phyloP scores from a whole-genome alignment of 2,329 filamentous ascomycete genomes.

The Tolypocladium nubicola region DNA sequence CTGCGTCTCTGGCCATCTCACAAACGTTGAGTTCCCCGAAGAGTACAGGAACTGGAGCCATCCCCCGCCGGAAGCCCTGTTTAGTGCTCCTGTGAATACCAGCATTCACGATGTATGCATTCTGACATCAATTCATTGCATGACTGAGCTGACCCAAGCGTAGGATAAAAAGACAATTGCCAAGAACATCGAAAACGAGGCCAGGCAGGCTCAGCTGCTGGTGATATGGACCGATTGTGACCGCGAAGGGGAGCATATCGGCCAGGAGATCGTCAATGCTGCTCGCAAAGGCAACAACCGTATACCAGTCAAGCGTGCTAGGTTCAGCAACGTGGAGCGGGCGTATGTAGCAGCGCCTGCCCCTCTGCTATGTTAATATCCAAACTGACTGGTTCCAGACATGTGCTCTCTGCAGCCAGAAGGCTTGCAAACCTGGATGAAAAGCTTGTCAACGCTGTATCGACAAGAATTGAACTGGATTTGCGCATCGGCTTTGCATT shows the following conservation, averaged over 20 bases:
- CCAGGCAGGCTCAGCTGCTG: slow-evolving; percentile 58
- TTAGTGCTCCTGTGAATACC: slow-evolving; percentile 66
- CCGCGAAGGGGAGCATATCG: slow-evolving; percentile 93
- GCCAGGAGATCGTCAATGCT: slow-evolving; percentile 76
- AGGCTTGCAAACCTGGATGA: slow-evolving; percentile 72
- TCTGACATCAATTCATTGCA: background rate
- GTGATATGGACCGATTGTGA: slow-evolving; percentile 99
- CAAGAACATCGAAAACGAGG: slow-evolving; percentile 73
- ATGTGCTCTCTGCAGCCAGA: slow-evolving; percentile 75
- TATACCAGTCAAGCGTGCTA: slow-evolving; percentile 75
- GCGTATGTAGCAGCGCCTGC: slow-evolving; percentile 42
- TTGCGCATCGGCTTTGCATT: slow-evolving; percentile 87
- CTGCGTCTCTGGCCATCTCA: slow-evolving; percentile 81
- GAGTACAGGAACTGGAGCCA: slow-evolving; percentile 72
- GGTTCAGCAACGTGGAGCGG: slow-evolving; percentile 92
- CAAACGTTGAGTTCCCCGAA: slow-evolving; percentile 62
- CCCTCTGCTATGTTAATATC: background rate
- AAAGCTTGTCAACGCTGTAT: slow-evolving; percentile 75
- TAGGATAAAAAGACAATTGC: slow-evolving; percentile 74
- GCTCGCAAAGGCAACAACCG: slow-evolving; percentile 62
- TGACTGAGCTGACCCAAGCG: slow-evolving; percentile 4
- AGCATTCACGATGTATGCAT: slow-evolving; percentile 51
- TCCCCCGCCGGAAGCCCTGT: slow-evolving; percentile 69
- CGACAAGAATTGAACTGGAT: slow-evolving; percentile 84
- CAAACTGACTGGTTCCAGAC: slow-evolving; percentile 36